Evolutionary conservation across 192 early-diverging fungal genomes (phyloP).

Genomic region (Coemansia sp.): DNA sequence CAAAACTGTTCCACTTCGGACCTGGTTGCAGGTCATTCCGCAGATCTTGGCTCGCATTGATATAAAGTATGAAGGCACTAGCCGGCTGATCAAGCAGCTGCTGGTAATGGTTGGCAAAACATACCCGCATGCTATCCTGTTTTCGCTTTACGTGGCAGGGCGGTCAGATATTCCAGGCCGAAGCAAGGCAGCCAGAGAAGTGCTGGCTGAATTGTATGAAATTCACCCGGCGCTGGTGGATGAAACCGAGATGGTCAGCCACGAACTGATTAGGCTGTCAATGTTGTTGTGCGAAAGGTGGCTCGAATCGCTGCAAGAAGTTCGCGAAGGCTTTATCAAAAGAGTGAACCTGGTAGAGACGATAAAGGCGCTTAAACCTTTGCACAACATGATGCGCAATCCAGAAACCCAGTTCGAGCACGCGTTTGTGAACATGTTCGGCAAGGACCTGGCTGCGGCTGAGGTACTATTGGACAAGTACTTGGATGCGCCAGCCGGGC

Average conservation of each 20-base stretch:
- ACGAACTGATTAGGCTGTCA: conserved; percentile 95
- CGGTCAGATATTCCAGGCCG: conserved; percentile 77
- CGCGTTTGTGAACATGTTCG: conserved; percentile 91
- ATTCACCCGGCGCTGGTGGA: conserved; percentile 82
- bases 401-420: conserved; percentile 91
- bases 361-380: conserved; percentile 77
- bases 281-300: conserved; percentile 97
- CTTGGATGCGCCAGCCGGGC: conserved; percentile 52
- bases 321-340: conserved; percentile 75
- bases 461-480: conserved; percentile 83
- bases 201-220: conserved; percentile 88
- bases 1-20: conserved; percentile 79
- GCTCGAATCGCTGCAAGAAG: conserved; percentile 89
- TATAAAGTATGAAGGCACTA: conserved; percentile 71
- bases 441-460: conserved; percentile 84
- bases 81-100: conserved; percentile 83
- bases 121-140: conserved; percentile 96
- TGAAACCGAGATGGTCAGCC: conserved; percentile 85
- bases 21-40: conserved; percentile 98
- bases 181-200: conserved; percentile 67
- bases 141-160: conserved; percentile 92
- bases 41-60: conserved; percentile 97
- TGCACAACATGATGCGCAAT: conserved; percentile 70
- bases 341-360: conserved; percentile 80
- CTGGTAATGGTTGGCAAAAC: conserved; percentile 89